Evolutionary conservation across 257 asterid species (phyloP), one percentile per base, ranked within the genome.

Genomic region (Cynanchum wilfordii): DNA sequence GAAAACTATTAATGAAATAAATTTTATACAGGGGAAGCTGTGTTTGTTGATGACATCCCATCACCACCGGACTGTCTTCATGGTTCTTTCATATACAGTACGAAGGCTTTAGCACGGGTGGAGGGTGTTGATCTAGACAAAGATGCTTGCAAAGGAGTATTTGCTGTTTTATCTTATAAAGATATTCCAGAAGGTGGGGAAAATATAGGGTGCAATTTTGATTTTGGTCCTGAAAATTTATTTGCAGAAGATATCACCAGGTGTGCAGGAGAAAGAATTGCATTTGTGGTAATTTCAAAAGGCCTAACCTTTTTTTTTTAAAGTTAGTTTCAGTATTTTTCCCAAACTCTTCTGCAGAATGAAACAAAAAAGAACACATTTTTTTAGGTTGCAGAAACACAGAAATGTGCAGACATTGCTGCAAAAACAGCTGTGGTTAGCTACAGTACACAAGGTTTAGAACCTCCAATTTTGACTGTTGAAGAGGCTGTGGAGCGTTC

Each of bases 21-120:
- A 33, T 1, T 33, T 33, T 30, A 30, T 33, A 33, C 83, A 90
- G 96, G 96, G 70, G 96, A 89, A 76, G 94, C 94, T 49, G 88
- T 86, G 30, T 90, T 58, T 79, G 92, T 90, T 63, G 95, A 90
- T 79, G 96, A 90, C 77, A 84, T 86, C 72, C 96, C 96, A 5
- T 84, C 95, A n/a, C 96, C 96, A 44, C 87, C 87, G 7, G 73
- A 75, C 78, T 90, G 95, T 69, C 76, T 88, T 66, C 73, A 88
- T 55, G 92, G 95, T 77, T 85, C 96, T 38, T 86, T 86, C 78
- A 80, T 88, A 11, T 90, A 80, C 25, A 86, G 96, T 83, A 83
- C 86, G 20, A 79, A 80, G 50, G 89, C 96, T 45, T 79, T 84
- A 64, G 90, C 89, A n/a, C 73, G 86, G 58, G 81, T 90, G 68